Percentiles rank a stretch among this genome's conserved stretches.
Evolutionary conservation across 768 basidiomycete genomes (phyloP).

Genomic region (Paxillus rubicundulus): DNA sequence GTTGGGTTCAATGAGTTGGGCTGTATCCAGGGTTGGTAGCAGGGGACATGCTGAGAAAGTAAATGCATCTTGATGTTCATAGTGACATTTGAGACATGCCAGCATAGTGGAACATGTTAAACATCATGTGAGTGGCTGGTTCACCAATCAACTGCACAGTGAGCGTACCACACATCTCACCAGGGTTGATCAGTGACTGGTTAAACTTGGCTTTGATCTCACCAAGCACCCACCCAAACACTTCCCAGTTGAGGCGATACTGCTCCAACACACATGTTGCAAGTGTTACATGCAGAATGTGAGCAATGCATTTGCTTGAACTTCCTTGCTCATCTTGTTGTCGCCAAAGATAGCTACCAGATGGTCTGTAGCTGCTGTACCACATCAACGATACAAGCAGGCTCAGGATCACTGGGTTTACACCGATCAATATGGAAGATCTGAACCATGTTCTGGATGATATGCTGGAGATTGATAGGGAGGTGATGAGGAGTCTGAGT

Average conservation of each 20-base stretch:
- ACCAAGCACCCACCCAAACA: slow-evolving; percentile 95
- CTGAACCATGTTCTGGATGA: slow-evolving; percentile 92
- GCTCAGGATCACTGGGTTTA: slow-evolving; percentile 90
- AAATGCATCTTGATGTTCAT: slow-evolving; percentile 99
- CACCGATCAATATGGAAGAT: slow-evolving; percentile 96
- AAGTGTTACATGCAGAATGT: slow-evolving; percentile 94
- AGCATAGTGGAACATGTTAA: slow-evolving; percentile 99
- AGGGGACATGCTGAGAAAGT: slow-evolving; percentile 83
- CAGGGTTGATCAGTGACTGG: slow-evolving; percentile 85
- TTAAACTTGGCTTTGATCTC: slow-evolving; percentile 98
- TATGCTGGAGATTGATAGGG: slow-evolving; percentile 92
- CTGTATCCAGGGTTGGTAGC: slow-evolving; percentile 77
- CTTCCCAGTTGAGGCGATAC: slow-evolving; percentile 84
- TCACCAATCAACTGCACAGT: slow-evolving; percentile 99
- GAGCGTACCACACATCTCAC: slow-evolving; percentile 98
- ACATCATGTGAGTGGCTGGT: slow-evolving; percentile 98
- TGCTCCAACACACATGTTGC: slow-evolving; percentile 86
- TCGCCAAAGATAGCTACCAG: slow-evolving; percentile 87
- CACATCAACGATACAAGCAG: slow-evolving; percentile 78
- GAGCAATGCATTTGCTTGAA: slow-evolving; percentile 85
- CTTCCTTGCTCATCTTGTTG: slow-evolving; percentile 69
- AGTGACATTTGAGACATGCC: slow-evolving; percentile 99
- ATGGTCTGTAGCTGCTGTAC: slow-evolving; percentile 71
- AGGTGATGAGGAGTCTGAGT: slow-evolving; percentile 66
- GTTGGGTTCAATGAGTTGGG: slow-evolving; percentile 73